Evolutionary conservation across 345 rosid species (phyloP).

Genomic region (Citropsis articulata): DNA sequence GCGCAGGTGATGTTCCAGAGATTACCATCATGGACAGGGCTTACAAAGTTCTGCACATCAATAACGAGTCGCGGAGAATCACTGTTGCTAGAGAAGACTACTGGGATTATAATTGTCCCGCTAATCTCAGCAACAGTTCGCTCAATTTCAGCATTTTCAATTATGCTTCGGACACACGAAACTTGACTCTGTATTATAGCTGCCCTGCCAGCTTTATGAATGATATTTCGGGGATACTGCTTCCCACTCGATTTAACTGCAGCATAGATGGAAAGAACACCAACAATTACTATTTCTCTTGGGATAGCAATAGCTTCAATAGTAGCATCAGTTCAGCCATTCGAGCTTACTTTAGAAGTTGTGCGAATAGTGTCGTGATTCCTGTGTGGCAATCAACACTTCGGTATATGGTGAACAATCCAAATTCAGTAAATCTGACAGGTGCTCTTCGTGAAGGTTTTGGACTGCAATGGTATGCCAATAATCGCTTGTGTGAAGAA

Average conservation of each 20-base stretch:
- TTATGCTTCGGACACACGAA: not conserved
- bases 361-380: not conserved
- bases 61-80: not conserved
- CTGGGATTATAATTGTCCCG: not conserved
- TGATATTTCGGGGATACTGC: not conserved
- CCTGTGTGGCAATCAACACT: not conserved
- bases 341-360: not conserved
- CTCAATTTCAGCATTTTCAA: not conserved
- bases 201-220: not conserved
- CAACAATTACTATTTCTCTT: not conserved
- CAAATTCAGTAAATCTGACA: not conserved
- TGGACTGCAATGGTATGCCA: conserved; percentile 14
- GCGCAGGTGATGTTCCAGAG: not conserved
- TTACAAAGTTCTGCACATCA: not conserved
- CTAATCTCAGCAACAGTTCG: not conserved
- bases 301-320: not conserved
- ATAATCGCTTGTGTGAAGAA: not conserved
- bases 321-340: not conserved
- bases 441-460: conserved; percentile 14
- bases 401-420: not conserved
- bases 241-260: not conserved
- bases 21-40: not conserved
- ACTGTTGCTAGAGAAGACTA: not conserved
- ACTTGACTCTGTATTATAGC: not conserved
- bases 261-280: not conserved